A percentile compares a stretch with the other conserved stretches of the same genome.
Conservation (phyloP, 108 stramenopile species). For the Schizochytrium sp. region DNA sequence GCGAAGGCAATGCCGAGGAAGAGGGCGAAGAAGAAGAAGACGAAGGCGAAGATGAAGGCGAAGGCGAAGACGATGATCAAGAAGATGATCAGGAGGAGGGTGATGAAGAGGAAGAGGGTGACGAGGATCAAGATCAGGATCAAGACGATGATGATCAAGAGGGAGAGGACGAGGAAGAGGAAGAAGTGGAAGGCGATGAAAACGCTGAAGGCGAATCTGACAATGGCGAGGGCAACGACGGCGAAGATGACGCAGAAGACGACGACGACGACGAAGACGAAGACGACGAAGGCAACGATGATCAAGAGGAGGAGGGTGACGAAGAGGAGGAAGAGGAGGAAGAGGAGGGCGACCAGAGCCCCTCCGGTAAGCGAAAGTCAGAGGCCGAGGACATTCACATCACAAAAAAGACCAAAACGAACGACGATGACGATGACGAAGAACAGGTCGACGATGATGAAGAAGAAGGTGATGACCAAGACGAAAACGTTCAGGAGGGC, state of each 20-base stretch:
- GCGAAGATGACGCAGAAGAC: neutral
- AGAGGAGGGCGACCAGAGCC: neutral
- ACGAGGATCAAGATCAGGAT: neutral
- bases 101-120: neutral
- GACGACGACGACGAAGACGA: neutral
- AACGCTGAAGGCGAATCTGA: neutral
- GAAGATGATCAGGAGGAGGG: neutral
- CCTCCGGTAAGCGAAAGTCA: neutral
- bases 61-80: neutral
- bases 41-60: neutral
- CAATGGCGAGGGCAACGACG: neutral
- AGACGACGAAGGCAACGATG: neutral
- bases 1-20: neutral
- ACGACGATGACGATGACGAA: neutral
- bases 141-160: constrained; percentile 8
- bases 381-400: neutral
- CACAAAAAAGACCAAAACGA: constrained; percentile 19
- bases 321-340: neutral
- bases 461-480: too few relatives aligned
- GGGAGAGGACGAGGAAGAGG: constrained; percentile 7
- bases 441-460: neutral
- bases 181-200: neutral
- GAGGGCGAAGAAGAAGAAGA: too few relatives aligned
- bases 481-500: too few relatives aligned
- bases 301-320: neutral